Percentiles rank a stretch among this genome's conserved stretches.
phyloP scores from a whole-genome alignment of 441 rosid genomes.

The Adansonia madagascariensis region DNA sequence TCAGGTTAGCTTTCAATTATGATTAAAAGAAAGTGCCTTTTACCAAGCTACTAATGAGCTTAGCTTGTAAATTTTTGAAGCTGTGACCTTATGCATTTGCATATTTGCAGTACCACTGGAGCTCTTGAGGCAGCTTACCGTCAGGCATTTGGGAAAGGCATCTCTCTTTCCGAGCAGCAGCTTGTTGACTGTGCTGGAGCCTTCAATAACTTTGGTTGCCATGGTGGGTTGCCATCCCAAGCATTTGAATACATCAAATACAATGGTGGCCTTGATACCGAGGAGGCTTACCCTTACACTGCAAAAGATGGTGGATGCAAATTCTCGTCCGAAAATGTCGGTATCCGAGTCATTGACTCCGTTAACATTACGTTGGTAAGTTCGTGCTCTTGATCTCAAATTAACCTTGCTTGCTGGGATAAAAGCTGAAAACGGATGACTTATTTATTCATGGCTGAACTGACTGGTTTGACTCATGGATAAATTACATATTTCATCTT shows the following conservation, averaged over 20 bases:
- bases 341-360: constrained; percentile 62
- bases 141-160: constrained; percentile 81
- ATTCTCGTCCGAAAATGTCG: constrained; percentile 74
- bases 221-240: constrained; percentile 95
- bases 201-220: constrained; percentile 83
- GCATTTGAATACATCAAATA: constrained; percentile 90
- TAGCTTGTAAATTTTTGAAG: neutral
- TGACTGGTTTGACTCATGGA: neutral
- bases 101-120: constrained; percentile 74
- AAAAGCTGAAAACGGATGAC: neutral
- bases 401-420: neutral
- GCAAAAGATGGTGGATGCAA: constrained; percentile 69
- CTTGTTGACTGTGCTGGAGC: constrained; percentile 96
- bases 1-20: constrained; percentile 60
- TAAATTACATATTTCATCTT: neutral
- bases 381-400: constrained; percentile 11
- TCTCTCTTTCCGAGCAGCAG: constrained; percentile 91
- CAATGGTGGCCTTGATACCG: constrained; percentile 95
- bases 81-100: constrained; percentile 3
- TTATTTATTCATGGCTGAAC: neutral
- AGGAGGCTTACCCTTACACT: constrained; percentile 81
- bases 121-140: constrained; percentile 98
- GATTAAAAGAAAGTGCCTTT: neutral
- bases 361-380: constrained; percentile 85
- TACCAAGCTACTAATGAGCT: neutral